phyloP scores from a whole-genome alignment of 345 rosid genomes.

The Syzygium aqueum region DNA sequence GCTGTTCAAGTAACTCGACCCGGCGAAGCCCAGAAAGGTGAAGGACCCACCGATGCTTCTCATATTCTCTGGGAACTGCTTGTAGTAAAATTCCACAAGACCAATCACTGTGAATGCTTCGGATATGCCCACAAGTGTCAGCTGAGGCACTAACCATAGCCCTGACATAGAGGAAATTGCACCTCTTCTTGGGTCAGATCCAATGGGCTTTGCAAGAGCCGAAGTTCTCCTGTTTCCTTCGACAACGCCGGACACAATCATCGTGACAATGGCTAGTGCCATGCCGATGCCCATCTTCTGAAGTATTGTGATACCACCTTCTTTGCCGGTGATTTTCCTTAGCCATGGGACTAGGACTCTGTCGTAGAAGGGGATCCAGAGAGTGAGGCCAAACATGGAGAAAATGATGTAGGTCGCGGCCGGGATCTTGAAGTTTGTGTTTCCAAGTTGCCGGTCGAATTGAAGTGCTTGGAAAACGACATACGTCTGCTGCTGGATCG shows the following conservation, averaged over 20 bases:
- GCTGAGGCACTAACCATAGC: conserved; percentile 45
- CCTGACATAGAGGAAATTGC: conserved; percentile 47
- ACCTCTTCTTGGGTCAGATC: conserved; percentile 27
- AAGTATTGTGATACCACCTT: conserved; percentile 23
- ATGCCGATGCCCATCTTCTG: conserved; percentile 39
- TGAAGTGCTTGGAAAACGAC: conserved; percentile 15
- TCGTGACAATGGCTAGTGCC: conserved; percentile 19
- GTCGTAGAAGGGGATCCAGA: conserved; percentile 27
- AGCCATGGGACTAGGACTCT: conserved; percentile 9
- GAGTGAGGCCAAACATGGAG: conserved; percentile 5
- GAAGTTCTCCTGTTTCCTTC: conserved; percentile 31
- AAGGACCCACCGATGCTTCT: conserved; percentile 36
- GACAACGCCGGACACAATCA: conserved; percentile 34
- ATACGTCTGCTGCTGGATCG: conserved; percentile 7
- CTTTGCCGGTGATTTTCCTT: conserved; percentile 11
- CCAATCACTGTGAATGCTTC: conserved; percentile 32
- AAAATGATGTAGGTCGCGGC: conserved; percentile 11
- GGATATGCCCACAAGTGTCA: conserved; percentile 29
- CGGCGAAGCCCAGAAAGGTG: conserved; percentile 15
- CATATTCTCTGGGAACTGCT: conserved; percentile 52
- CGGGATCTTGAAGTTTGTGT: conserved; percentile 9
- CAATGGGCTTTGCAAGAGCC: conserved; percentile 40
- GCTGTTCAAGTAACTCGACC: conserved; percentile 25
- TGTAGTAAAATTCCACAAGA: conserved; percentile 35
- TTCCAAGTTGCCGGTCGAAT: neutral